Conservation (phyloP, 2,329 filamentous ascomycete species). For the Pseudopithomyces maydicus region DNA sequence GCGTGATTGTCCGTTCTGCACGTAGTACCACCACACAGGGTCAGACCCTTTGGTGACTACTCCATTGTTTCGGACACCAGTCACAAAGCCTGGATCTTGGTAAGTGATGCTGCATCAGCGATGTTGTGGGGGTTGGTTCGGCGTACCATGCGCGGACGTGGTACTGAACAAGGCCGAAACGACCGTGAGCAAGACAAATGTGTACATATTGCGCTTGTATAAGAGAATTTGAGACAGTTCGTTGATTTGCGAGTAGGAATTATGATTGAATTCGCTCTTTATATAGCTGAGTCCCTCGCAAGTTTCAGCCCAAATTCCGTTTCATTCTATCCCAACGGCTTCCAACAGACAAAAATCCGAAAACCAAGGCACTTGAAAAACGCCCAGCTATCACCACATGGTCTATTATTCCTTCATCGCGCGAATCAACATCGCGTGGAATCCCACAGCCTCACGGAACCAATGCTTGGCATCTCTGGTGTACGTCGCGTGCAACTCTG, state of each 20-base stretch:
- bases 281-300: not conserved
- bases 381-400: not conserved
- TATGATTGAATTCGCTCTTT: not conserved
- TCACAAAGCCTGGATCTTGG: constrained; percentile 28
- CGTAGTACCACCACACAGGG: constrained; percentile 39
- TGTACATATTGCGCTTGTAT: constrained; percentile 1
- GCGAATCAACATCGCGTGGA: constrained; percentile 3
- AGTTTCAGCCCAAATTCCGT: not conserved
- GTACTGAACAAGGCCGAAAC: constrained; percentile 5
- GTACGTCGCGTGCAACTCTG: not conserved
- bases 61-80: constrained; percentile 27
- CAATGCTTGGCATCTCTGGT: not conserved
- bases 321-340: not conserved
- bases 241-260: not conserved
- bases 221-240: constrained; percentile 1
- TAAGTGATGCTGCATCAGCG: constrained; percentile 23
- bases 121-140: not conserved
- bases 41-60: constrained; percentile 35
- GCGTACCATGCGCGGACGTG: constrained; percentile 13
- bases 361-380: not conserved
- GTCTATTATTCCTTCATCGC: not conserved
- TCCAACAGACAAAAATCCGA: not conserved
- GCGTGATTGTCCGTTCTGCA: constrained; percentile 14
- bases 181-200: not conserved
- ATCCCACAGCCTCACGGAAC: not conserved